Percentiles rank a stretch among this genome's conserved stretches.
Evolutionary conservation across 805 yeast genomes (phyloP).

Genomic region (Cyberlindnera subsufficiens): DNA sequence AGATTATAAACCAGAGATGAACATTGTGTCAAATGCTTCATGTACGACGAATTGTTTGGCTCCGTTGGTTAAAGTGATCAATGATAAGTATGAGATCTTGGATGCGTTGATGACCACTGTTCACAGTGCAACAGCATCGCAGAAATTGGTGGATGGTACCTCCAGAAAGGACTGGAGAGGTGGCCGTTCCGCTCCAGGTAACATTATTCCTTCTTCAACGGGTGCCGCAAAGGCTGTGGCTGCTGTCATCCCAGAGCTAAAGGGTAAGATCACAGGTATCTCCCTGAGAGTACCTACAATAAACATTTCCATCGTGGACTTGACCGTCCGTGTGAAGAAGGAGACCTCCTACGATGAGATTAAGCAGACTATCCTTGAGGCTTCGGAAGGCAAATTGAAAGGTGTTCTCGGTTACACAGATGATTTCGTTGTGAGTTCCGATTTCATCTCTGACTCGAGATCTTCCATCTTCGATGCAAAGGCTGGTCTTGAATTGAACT

Average conservation of each 20-base stretch:
- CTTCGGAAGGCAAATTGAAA: slow-evolving; percentile 71
- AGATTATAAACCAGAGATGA: slow-evolving; percentile 67
- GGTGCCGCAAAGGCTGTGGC: slow-evolving; percentile 99
- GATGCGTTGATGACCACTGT: slow-evolving; percentile 96
- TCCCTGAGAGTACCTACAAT: slow-evolving; percentile 91
- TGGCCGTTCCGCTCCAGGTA: slow-evolving; percentile 94
- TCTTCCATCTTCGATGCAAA: slow-evolving; percentile 87
- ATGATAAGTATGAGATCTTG: slow-evolving; percentile 81
- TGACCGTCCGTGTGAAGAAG: slow-evolving; percentile 77
- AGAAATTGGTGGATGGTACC: slow-evolving; percentile 95
- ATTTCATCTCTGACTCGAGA: slow-evolving; percentile 77
- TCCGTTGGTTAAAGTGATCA: slow-evolving; percentile 85
- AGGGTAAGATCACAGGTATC: slow-evolving; percentile 93
- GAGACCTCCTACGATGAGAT: slow-evolving; percentile 80
- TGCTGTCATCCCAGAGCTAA: slow-evolving; percentile 84
- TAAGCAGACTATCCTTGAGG: slow-evolving; percentile 67
- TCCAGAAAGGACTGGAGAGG: slow-evolving; percentile 99
- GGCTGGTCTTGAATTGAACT: slow-evolving; percentile 86
- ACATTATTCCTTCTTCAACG: slow-evolving; percentile 92
- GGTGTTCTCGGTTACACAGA: slow-evolving; percentile 88
- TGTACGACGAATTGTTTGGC: slow-evolving; percentile 96
- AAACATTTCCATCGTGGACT: slow-evolving; percentile 90
- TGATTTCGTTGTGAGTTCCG: slow-evolving; percentile 88
- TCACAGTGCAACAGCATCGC: slow-evolving; percentile 94
- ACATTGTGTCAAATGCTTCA: slow-evolving; percentile 85